These are phyloP conservation scores for Pseudogymnoascus sp. DNA, from an alignment of 2,329 filamentous ascomycete species.

Conservation along the genomic window DNA sequence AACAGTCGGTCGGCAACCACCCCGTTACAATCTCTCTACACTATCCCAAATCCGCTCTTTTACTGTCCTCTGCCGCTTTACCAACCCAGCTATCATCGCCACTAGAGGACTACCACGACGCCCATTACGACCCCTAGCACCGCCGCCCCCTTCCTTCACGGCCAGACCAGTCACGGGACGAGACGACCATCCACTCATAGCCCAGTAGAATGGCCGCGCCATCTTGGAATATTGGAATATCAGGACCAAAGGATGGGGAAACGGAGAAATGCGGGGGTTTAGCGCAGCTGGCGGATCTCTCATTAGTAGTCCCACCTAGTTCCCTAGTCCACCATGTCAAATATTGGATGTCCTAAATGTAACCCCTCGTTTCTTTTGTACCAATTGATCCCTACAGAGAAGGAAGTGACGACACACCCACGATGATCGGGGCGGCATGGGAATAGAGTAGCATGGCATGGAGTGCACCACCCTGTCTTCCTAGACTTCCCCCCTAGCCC, in stretches of 20 bases:
- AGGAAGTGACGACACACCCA: background rate
- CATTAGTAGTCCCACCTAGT: background rate
- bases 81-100: background rate
- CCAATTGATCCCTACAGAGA: background rate
- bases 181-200: background rate
- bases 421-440: background rate
- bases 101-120: background rate
- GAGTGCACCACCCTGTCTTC: background rate
- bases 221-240: background rate
- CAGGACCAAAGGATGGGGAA: background rate
- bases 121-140: background rate
- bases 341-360: slow-evolving; percentile 1
- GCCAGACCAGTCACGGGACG: background rate
- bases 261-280: background rate
- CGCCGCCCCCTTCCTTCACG: background rate
- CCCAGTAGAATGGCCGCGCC: background rate
- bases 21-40: too few relatives aligned
- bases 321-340: background rate
- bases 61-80: background rate
- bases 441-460: background rate
- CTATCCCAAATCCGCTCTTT: background rate
- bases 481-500: background rate
- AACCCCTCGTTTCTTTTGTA: background rate
- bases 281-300: background rate
- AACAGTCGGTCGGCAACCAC: too few relatives aligned